These are phyloP conservation scores for Trichaptum fuscoviolaceum DNA, from an alignment of 768 basidiomycete genomes.

Conservation along the genomic window DNA sequence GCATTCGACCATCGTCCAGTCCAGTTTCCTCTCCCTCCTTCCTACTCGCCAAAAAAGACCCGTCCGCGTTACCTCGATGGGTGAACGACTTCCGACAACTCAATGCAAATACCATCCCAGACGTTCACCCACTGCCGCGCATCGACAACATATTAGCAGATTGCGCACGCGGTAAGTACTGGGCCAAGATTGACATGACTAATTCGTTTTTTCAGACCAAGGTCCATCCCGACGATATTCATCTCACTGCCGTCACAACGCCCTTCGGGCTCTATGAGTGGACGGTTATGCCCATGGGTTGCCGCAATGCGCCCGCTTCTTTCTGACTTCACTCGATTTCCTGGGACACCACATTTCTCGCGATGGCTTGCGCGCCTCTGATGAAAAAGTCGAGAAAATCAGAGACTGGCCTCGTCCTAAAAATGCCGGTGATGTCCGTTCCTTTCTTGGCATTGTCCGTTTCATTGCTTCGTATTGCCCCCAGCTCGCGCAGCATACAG, in stretches of 20 bases:
- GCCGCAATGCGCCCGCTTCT: constrained; percentile 24
- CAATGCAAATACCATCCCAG: constrained; percentile 26
- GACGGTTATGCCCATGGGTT: constrained; percentile 35
- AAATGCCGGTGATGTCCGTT: constrained; percentile 16
- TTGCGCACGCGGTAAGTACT: constrained; percentile 32
- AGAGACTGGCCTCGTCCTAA: constrained; percentile 24
- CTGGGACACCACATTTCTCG: constrained; percentile 28
- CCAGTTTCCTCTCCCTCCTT: constrained; percentile 31
- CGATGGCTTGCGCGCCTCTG: constrained; percentile 25
- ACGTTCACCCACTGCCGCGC: constrained; percentile 23
- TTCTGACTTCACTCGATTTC: constrained; percentile 24
- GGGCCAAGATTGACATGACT: constrained; percentile 34
- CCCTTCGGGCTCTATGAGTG: constrained; percentile 37
- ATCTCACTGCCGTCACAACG: constrained; percentile 31
- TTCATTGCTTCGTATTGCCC: constrained; percentile 29
- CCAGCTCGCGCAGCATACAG: constrained; percentile 22
- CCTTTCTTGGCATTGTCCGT: constrained; percentile 23
- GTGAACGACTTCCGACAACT: constrained; percentile 30
- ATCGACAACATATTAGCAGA: constrained; percentile 31
- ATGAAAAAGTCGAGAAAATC: constrained; percentile 22
- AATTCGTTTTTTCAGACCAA: constrained; percentile 35
- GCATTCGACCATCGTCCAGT: constrained; percentile 24
- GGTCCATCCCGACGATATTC: constrained; percentile 23
- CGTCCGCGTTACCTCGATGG: constrained; percentile 25
- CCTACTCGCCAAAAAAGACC: constrained; percentile 30